These are phyloP conservation scores for Erodium trifolium DNA, from an alignment of 441 rosid genomes.

Conservation along the genomic window DNA sequence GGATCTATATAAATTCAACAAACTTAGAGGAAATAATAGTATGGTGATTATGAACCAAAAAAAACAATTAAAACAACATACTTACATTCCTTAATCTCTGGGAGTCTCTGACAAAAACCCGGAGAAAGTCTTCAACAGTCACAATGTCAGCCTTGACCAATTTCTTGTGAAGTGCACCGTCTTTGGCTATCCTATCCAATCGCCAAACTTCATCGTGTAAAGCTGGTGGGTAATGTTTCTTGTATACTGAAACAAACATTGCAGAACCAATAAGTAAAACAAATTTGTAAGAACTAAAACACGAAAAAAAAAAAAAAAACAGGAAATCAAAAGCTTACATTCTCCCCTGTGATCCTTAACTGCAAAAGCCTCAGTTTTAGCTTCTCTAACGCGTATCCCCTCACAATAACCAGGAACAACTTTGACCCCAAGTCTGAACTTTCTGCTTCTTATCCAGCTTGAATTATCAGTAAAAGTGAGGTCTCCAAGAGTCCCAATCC, in stretches of 20 bases:
- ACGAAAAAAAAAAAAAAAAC: background rate
- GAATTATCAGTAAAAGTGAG: constrained; percentile 93
- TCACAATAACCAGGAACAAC: constrained; percentile 67
- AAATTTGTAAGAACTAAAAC: background rate
- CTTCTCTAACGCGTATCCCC: constrained; percentile 77
- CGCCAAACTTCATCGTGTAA: constrained; percentile 65
- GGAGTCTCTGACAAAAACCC: constrained; percentile 25
- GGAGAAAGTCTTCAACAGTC: constrained; percentile 50
- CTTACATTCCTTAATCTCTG: constrained; percentile 42
- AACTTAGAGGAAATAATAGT: background rate
- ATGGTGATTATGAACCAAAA: background rate
- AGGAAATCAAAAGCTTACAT: constrained; percentile 38
- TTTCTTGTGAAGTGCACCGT: constrained; percentile 36
- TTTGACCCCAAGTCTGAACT: constrained; percentile 89
- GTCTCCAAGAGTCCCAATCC: constrained; percentile 91
- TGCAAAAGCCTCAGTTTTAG: constrained; percentile 93
- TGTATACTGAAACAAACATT: constrained; percentile 39
- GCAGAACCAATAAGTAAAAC: background rate
- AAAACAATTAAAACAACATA: background rate
- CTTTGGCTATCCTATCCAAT: constrained; percentile 59
- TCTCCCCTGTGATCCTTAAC: constrained; percentile 99
- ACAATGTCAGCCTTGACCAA: constrained; percentile 21
- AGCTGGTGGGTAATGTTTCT: constrained; percentile 68
- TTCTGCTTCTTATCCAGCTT: constrained; percentile 20
- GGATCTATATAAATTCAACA: constrained; percentile 36